Conservation (phyloP, 495 filamentous ascomycete species). For the Chaetomidium leptoderma region DNA sequence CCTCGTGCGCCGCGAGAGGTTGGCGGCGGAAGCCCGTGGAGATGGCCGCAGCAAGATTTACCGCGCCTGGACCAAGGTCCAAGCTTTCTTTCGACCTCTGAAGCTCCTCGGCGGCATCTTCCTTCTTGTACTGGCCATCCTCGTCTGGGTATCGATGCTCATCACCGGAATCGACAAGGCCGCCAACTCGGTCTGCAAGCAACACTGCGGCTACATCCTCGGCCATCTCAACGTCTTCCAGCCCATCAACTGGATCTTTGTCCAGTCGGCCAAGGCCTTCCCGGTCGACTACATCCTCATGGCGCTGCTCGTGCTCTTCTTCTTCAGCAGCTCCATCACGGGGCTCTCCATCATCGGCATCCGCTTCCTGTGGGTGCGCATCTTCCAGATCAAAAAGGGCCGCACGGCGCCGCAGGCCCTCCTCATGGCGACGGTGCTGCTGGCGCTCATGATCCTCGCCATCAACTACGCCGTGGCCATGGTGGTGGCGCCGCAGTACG, state of each 20-base stretch:
- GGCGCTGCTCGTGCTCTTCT: slow-evolving; percentile 71
- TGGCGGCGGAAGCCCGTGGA: slow-evolving; percentile 75
- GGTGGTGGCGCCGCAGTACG: slow-evolving; percentile 89
- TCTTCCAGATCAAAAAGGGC: slow-evolving; percentile 85
- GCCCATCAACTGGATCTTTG: slow-evolving; percentile 87
- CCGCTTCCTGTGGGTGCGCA: slow-evolving; percentile 86
- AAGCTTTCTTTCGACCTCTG: slow-evolving; percentile 72
- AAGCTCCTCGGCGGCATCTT: slow-evolving; percentile 82
- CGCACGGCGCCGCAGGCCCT: slow-evolving; percentile 89
- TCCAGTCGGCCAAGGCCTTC: slow-evolving; percentile 76
- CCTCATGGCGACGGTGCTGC: slow-evolving; percentile 83
- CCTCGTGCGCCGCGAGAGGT: slow-evolving; percentile 79
- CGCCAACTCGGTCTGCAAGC: slow-evolving; percentile 87
- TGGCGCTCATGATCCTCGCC: slow-evolving; percentile 81
- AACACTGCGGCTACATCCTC: slow-evolving; percentile 89
- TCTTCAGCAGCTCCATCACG: slow-evolving; percentile 81
- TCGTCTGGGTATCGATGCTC: slow-evolving; percentile 88
- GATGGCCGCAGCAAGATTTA: slow-evolving; percentile 67
- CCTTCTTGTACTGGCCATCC: slow-evolving; percentile 61
- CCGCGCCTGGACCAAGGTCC: slow-evolving; percentile 68
- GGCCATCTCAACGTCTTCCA: slow-evolving; percentile 89
- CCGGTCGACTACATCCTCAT: slow-evolving; percentile 91
- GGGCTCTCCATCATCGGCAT: slow-evolving; percentile 86
- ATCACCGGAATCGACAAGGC: slow-evolving; percentile 95
- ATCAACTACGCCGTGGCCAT: slow-evolving; percentile 89